Percentiles rank a stretch among this genome's conserved stretches.
These are phyloP conservation scores for Gracilaria caudata DNA, from an alignment of 23 red algal genomes.

Conservation along the genomic window DNA sequence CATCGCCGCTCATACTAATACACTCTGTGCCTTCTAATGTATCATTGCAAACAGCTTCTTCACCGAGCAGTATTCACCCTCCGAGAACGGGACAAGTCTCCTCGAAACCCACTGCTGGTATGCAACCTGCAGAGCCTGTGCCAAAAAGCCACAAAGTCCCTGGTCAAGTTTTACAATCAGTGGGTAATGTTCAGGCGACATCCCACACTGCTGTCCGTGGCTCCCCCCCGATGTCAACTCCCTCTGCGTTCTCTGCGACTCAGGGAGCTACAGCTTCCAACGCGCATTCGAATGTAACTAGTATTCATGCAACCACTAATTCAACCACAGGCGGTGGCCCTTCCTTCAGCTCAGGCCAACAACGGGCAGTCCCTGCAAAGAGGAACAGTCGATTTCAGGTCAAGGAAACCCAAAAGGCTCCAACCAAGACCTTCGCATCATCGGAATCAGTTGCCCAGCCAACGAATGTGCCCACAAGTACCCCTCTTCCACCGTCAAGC, in stretches of 20 bases:
- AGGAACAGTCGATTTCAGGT: constrained; percentile 68
- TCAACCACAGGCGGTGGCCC: neutral
- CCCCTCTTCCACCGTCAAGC: constrained; percentile 12
- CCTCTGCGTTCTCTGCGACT: neutral
- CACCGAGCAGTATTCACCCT: neutral
- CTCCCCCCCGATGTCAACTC: constrained; percentile 2
- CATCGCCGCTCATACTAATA: constrained; percentile 9
- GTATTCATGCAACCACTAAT: neutral
- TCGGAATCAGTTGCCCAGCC: neutral
- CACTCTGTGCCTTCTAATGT: constrained; percentile 14
- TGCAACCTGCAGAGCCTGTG: constrained; percentile 7
- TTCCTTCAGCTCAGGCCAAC: neutral
- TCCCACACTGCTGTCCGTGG: neutral
- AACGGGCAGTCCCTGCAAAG: neutral
- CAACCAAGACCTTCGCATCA: neutral
- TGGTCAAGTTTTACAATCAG: constrained; percentile 1
- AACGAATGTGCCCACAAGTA: neutral
- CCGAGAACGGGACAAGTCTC: neutral
- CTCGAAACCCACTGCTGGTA: neutral
- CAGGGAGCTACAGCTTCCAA: neutral
- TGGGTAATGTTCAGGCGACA: neutral
- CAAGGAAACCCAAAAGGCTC: constrained; percentile 49
- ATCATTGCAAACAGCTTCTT: neutral
- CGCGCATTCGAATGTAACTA: neutral
- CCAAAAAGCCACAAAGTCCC: neutral